These are phyloP conservation scores for Tetragonia tetragonoides DNA, from an alignment of 148 eudicot genomes.

Conservation along the genomic window DNA sequence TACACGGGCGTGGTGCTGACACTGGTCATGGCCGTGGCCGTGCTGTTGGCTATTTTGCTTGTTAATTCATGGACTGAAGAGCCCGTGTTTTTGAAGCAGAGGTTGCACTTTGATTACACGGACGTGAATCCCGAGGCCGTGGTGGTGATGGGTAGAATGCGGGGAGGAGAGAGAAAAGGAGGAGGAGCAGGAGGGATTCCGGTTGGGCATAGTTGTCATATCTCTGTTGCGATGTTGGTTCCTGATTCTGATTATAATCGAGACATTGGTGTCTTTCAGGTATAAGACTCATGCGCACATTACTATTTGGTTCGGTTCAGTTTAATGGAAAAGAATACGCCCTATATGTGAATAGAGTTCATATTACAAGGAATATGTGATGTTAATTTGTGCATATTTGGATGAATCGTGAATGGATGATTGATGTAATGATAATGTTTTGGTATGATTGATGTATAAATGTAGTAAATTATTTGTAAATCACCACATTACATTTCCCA, in stretches of 20 bases:
- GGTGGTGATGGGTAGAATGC: slow-evolving; percentile 25
- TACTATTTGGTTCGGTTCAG: no score
- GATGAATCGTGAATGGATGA: no score
- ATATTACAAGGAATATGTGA: no score
- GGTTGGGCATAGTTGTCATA: slow-evolving; percentile 56
- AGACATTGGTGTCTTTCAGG: slow-evolving; percentile 76
- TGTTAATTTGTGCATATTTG: no score
- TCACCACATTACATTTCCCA: no score
- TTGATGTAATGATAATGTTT: no score
- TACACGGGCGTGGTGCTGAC: slow-evolving; percentile 44
- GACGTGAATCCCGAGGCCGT: slow-evolving; percentile 45
- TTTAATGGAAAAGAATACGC: no score
- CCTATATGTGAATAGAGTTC: no score
- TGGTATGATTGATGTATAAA: no score
- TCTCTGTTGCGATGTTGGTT: slow-evolving; percentile 47
- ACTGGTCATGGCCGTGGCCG: slow-evolving; percentile 40
- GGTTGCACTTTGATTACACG: slow-evolving; percentile 60
- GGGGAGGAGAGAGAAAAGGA: background rate
- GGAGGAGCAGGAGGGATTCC: slow-evolving; percentile 35
- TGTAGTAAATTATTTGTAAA: background rate
- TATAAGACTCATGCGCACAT: no score
- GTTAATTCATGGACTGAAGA: slow-evolving; percentile 64
- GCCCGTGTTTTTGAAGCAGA: slow-evolving; percentile 50
- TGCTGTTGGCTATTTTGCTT: slow-evolving; percentile 42
- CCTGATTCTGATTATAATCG: slow-evolving; percentile 87